Evolutionary conservation across 495 filamentous ascomycete genomes (phyloP), one percentile per base, ranked within the genome.

Genomic region (Cenococcum geophilum): DNA sequence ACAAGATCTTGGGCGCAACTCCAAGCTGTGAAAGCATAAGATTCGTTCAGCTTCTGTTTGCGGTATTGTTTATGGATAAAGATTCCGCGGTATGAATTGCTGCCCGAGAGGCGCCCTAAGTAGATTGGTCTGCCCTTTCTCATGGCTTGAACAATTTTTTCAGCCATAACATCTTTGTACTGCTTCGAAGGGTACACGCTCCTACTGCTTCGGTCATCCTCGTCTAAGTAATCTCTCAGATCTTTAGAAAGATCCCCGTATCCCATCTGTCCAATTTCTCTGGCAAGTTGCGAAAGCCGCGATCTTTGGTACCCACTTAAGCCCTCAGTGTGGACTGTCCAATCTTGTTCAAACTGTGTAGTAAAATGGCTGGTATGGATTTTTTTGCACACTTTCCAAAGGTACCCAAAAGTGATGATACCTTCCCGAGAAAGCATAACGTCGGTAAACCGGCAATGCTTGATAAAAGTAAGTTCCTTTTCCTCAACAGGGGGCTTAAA

Each of bases 11-110:
- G 3, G 11, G 51, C 55, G 55, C 49, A 22, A 55, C 14, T 55
- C 59, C 59, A 61, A 27, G 59, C 54, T 18, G 59, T 61, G 42
- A 61, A 55, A 4, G 55, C 42, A 45, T 55, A 55, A 23, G 50
- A 53, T 50, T 48, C 3, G 27, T 2, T 32, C 27, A 32, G 27
- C 3, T 32, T 32, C 27, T 6, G 27, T n/a, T 60, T 49, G 12
- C 36, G 14, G 34, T 27, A 47, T 10, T 55, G 21, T 43, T 49
- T 53, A 54, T n/a, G 27, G 27, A 45, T 32, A 47, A 61, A 61
- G 16, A 55, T 27, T 42, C 35, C 59, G n/a, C 50, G 51, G 37
- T 43, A 61, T 48, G 42, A 25, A 20, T 12, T 11, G 34, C 16
- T 21, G 43, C 43, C 11, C 8, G 34, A 35, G 3, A 18, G 43